These are phyloP conservation scores for Phialemoniopsis sp. DNA, from an alignment of 2,329 filamentous ascomycete genomes.

Conservation along the genomic window DNA sequence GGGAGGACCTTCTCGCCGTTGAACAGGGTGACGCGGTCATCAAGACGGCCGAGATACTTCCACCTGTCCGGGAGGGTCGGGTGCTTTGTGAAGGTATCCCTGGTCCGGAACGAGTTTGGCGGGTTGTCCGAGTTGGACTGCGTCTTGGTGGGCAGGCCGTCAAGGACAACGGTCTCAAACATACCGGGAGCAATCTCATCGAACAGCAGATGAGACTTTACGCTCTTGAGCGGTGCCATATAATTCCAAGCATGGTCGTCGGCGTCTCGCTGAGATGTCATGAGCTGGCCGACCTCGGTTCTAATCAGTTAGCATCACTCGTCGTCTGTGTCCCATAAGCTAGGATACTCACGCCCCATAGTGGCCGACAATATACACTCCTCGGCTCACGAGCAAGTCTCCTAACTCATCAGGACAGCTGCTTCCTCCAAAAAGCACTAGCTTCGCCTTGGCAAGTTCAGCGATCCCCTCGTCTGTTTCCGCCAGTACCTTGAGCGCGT, in stretches of 20 bases:
- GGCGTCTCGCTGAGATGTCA: conserved; percentile 46
- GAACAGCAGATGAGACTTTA: conserved; percentile 33
- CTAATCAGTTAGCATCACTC: conserved; percentile 17
- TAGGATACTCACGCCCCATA: conserved; percentile 38
- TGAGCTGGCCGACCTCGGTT: conserved; percentile 53
- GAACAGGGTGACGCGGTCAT: conserved; percentile 38
- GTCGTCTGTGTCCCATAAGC: too few species aligned
- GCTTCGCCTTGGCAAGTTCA: conserved; percentile 27
- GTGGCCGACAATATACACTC: conserved; percentile 25
- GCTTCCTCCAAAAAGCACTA: conserved; percentile 40
- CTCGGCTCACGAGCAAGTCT: conserved; percentile 14
- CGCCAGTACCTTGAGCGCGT: conserved; percentile 45
- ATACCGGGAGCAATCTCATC: conserved; percentile 22
- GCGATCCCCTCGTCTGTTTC: conserved; percentile 40
- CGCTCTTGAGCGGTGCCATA: conserved; percentile 32
- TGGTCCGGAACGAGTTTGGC: conserved; percentile 36
- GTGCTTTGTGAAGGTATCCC: conserved; percentile 38
- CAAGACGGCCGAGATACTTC: conserved; percentile 39
- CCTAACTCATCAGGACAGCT: conserved; percentile 41
- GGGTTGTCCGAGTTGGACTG: conserved; percentile 34
- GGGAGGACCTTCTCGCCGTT: conserved; percentile 46
- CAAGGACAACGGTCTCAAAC: conserved; percentile 24
- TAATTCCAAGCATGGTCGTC: conserved; percentile 55
- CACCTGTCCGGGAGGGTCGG: conserved; percentile 32
- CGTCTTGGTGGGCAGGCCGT: conserved; percentile 23